Evolutionary conservation across 495 filamentous ascomycete species (phyloP).

Genomic region (Penicillium taxi): DNA sequence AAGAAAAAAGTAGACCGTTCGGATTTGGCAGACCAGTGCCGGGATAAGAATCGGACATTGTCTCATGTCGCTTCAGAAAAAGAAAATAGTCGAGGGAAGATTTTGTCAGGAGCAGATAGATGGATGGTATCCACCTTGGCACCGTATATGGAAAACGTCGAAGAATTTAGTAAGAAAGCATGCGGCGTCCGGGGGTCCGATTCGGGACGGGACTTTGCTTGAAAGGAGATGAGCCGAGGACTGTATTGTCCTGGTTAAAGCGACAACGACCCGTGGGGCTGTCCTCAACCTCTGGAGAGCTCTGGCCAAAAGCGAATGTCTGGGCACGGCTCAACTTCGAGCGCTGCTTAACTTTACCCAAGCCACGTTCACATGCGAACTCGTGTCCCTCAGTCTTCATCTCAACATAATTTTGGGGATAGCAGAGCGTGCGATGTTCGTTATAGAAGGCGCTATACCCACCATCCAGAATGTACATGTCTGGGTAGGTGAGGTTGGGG

Average conservation of each 20-base stretch:
- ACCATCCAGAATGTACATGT: conserved; percentile 93
- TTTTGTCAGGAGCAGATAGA: too few species aligned
- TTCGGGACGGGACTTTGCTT: conserved; percentile 44
- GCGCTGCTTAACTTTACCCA: conserved; percentile 78
- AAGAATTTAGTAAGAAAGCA: conserved; percentile 57
- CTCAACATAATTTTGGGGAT: conserved; percentile 89
- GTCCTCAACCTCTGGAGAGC: conserved; percentile 59
- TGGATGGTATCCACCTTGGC: conserved; percentile 12
- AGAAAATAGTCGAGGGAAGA: conserved; percentile 14
- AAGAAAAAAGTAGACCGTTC: not conserved
- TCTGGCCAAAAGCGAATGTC: conserved; percentile 85
- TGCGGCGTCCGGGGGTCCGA: conserved; percentile 55
- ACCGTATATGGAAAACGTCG: conserved; percentile 8
- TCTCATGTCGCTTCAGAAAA: conserved; percentile 18
- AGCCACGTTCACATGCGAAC: conserved; percentile 83
- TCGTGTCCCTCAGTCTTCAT: conserved; percentile 89
- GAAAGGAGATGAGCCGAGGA: conserved; percentile 44
- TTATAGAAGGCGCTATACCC: conserved; percentile 91
- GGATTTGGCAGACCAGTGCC: conserved; percentile 9
- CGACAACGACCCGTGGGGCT: conserved; percentile 66
- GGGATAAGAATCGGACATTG: conserved; percentile 5
- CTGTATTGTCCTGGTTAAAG: conserved; percentile 26
- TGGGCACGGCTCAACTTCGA: conserved; percentile 79
- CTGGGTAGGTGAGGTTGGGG: conserved; percentile 82
- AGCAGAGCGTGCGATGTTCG: conserved; percentile 69